Conservation (phyloP, 2,329 filamentous ascomycete species). For the Cercospora zeae-maydis region DNA sequence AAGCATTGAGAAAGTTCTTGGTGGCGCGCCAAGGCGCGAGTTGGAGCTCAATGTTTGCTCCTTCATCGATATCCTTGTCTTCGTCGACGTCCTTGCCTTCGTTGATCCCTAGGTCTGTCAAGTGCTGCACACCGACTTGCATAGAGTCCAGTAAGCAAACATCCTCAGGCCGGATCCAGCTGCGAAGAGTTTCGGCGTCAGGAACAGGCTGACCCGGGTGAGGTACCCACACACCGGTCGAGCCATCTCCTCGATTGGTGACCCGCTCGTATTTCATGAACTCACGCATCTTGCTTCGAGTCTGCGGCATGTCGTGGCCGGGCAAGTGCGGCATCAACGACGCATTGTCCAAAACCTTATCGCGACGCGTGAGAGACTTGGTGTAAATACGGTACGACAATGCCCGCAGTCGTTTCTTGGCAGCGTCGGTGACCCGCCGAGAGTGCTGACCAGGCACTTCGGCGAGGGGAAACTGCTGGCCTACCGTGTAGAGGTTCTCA, state of each 20-base stretch:
- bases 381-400: slow-evolving; percentile 85
- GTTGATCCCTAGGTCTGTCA: slow-evolving; percentile 86
- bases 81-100: slow-evolving; percentile 60
- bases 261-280: slow-evolving; percentile 90
- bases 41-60: slow-evolving; percentile 77
- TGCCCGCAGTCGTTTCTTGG: slow-evolving; percentile 95
- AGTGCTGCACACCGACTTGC: slow-evolving; percentile 88
- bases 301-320: slow-evolving; percentile 90
- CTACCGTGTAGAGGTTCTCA: slow-evolving; percentile 85
- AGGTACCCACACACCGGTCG: slow-evolving; percentile 74
- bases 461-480: slow-evolving; percentile 86
- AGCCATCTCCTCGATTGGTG: slow-evolving; percentile 60
- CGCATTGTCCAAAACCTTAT: slow-evolving; percentile 68
- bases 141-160: slow-evolving; percentile 93
- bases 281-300: slow-evolving; percentile 93
- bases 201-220: slow-evolving; percentile 69
- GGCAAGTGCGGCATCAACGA: slow-evolving; percentile 69
- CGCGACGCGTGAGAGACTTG: slow-evolving; percentile 71
- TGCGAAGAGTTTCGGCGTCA: slow-evolving; percentile 74
- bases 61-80: slow-evolving; percentile 58
- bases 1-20: slow-evolving; percentile 93
- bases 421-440: slow-evolving; percentile 91
- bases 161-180: slow-evolving; percentile 92
- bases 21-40: slow-evolving; percentile 95
- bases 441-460: slow-evolving; percentile 93